Conservation (phyloP, 2,329 filamentous ascomycete species). For the Nemania diffusa region DNA sequence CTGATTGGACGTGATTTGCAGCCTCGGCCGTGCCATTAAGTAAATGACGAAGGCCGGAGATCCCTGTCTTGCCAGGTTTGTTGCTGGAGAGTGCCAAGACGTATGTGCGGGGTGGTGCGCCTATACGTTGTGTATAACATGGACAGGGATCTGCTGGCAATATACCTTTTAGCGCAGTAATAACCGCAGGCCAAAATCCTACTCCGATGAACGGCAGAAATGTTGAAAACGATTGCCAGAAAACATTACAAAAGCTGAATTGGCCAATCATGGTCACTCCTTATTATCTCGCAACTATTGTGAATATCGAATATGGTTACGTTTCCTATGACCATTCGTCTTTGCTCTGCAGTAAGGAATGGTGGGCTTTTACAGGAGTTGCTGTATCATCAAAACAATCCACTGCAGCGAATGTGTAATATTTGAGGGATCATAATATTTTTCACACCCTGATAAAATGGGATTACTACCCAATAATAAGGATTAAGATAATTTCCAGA, state of each 20-base stretch:
- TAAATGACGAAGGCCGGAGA: slow-evolving; percentile 29
- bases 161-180: slow-evolving; percentile 6
- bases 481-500: background rate
- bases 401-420: background rate
- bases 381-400: background rate
- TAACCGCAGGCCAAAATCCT: slow-evolving; percentile 26
- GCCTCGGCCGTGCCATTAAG: slow-evolving; percentile 33
- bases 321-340: background rate
- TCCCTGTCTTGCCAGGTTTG: slow-evolving; percentile 34
- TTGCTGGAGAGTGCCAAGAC: slow-evolving; percentile 37
- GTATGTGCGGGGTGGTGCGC: slow-evolving; percentile 43
- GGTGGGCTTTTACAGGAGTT: background rate
- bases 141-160: slow-evolving; percentile 27
- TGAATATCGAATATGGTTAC: background rate
- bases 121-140: slow-evolving; percentile 23
- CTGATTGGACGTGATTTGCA: slow-evolving; percentile 41
- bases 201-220: slow-evolving; percentile 47
- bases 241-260: slow-evolving; percentile 40
- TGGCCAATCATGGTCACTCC: slow-evolving; percentile 34
- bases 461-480: background rate
- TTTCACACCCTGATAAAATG: background rate
- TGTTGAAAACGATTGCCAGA: slow-evolving; percentile 38
- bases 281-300: slow-evolving; percentile 33
- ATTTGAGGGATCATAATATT: background rate
- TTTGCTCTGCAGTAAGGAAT: background rate